A percentile compares a stretch with the other conserved stretches of the same genome.
Evolutionary conservation across 2,329 filamentous ascomycete genomes (phyloP).

Genomic region (Beauveria scarabaeidicola): DNA sequence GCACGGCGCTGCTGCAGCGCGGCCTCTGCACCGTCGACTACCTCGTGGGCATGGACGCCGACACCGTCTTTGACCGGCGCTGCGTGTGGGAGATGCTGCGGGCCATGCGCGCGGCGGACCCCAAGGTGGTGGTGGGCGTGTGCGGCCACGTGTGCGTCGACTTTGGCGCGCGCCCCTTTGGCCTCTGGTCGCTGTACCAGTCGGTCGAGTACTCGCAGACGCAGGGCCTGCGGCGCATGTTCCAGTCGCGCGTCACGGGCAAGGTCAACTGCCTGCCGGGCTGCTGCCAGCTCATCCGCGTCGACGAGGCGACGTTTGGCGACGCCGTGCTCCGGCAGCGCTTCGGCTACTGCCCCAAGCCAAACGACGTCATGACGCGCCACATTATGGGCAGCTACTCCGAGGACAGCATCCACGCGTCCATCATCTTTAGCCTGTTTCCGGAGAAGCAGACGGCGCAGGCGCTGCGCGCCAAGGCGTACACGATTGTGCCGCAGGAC

Average conservation of each 20-base stretch:
- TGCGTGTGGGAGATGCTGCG: slow-evolving; percentile 37
- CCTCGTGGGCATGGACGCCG: slow-evolving; percentile 39
- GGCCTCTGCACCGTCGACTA: slow-evolving; percentile 33
- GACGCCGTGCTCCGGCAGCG: slow-evolving; percentile 36
- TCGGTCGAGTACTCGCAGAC: slow-evolving; percentile 40
- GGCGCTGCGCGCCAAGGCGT: slow-evolving; percentile 37
- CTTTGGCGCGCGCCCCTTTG: slow-evolving; percentile 32
- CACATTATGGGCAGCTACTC: slow-evolving; percentile 41
- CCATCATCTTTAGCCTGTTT: slow-evolving; percentile 37
- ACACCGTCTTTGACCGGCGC: slow-evolving; percentile 36
- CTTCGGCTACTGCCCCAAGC: slow-evolving; percentile 40
- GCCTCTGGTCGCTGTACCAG: slow-evolving; percentile 38
- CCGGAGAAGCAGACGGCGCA: slow-evolving; percentile 36
- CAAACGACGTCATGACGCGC: slow-evolving; percentile 39
- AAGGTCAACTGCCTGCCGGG: slow-evolving; percentile 42
- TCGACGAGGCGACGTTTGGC: slow-evolving; percentile 40
- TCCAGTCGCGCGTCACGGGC: slow-evolving; percentile 39
- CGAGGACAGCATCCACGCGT: slow-evolving; percentile 41
- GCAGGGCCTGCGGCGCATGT: slow-evolving; percentile 38
- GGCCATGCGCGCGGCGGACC: slow-evolving; percentile 33
- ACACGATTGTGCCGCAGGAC: slow-evolving; percentile 36
- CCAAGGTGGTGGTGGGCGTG: slow-evolving; percentile 36
- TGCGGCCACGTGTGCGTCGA: slow-evolving; percentile 42
- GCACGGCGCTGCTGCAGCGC: slow-evolving; percentile 28
- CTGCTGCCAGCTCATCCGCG: slow-evolving; percentile 41